A percentile compares a stretch with the other conserved stretches of the same genome.
Evolutionary conservation across 495 filamentous ascomycete genomes (phyloP).

Genomic region (Penicillium antarcticum): DNA sequence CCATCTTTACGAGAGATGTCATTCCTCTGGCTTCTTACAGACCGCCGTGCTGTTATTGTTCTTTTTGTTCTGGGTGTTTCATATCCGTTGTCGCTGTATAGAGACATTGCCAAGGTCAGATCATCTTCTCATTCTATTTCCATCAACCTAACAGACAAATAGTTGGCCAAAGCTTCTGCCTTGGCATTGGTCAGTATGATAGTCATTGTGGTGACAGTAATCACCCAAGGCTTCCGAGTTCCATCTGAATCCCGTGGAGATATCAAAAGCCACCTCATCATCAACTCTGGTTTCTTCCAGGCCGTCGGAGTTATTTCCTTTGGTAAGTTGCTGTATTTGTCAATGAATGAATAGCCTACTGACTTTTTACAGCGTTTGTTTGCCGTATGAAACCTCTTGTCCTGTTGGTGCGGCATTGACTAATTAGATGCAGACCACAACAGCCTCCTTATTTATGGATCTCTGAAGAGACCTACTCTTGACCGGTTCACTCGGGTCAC

Average conservation of each 20-base stretch:
- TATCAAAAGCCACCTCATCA: constrained; percentile 60
- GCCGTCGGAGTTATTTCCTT: constrained; percentile 98
- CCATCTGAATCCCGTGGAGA: constrained; percentile 66
- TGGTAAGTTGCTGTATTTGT: constrained; percentile 48
- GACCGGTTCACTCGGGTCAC: constrained; percentile 91
- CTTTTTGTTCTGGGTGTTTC: constrained; percentile 80
- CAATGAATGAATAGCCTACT: constrained; percentile 16
- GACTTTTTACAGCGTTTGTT: constrained; percentile 66
- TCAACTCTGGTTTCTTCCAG: constrained; percentile 87
- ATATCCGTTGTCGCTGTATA: constrained; percentile 88
- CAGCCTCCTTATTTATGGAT: constrained; percentile 94
- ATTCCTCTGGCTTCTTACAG: constrained; percentile 75
- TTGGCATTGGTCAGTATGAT: constrained; percentile 88
- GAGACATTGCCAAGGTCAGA: constrained; percentile 92
- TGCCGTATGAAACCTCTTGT: constrained; percentile 56
- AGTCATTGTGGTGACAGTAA: constrained; percentile 82
- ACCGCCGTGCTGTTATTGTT: constrained; percentile 79
- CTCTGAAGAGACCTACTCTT: constrained; percentile 86
- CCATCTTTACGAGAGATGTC: constrained; percentile 69
- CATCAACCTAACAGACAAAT: constrained; percentile 19
- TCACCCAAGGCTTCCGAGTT: constrained; percentile 76
- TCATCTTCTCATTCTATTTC: background rate
- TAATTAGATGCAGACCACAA: constrained; percentile 69
- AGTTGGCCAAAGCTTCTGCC: constrained; percentile 94
- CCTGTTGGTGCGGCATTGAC: background rate